Evolutionary conservation across 1,284 basidiomycete species (phyloP), one percentile per base, ranked within the genome.

Genomic region (Microbotryum violaceum): DNA sequence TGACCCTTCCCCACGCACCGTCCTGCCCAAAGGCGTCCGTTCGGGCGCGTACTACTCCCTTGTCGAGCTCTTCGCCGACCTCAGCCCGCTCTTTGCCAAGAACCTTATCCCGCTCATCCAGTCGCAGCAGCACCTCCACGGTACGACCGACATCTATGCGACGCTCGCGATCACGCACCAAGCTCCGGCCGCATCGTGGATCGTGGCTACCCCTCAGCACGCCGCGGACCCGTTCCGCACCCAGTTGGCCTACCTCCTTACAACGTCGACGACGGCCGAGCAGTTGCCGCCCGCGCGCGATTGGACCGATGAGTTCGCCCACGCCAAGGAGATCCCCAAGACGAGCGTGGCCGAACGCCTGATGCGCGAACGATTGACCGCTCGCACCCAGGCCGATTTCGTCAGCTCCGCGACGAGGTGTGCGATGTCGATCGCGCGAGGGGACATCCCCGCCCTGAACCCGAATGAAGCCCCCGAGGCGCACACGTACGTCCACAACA

Each of bases 301-400:
- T 71, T 83, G 82, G 82, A 82, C 82, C 72, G 82, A 82, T 68
- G 82, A 83, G 74, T 77, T 82, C 46, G 79, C 81, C 65, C 78
- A 79, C 46, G 77, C 79, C 65, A 75, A 78, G 56, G 82, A 82
- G 72, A 72, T 82, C 46, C 80, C 81, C 14, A 74, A 75, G 60
- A 70, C 73, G 31, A 77, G 73, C 20, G 77, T 80, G 60, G 76
- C 78, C 58, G 81, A 82, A 69, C 74, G 80, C 18, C 77, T 81
- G 31, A 72, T 81, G 66, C 74, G 82, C 46, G 82, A 82, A 67
- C 78, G 81, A 62, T 77, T 82, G 70, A 74, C 80, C 52, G 78
- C 78, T 66, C 79, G 81, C 68, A 75, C 79, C 33, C 79, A 78
- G 70, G 75, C 79, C 46, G 82, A 83, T 70, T 82, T 82, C 70